Evolutionary conservation across 257 asterid genomes (phyloP), one percentile per base, ranked within the genome.

Genomic region (Penstemon davidsonii): DNA sequence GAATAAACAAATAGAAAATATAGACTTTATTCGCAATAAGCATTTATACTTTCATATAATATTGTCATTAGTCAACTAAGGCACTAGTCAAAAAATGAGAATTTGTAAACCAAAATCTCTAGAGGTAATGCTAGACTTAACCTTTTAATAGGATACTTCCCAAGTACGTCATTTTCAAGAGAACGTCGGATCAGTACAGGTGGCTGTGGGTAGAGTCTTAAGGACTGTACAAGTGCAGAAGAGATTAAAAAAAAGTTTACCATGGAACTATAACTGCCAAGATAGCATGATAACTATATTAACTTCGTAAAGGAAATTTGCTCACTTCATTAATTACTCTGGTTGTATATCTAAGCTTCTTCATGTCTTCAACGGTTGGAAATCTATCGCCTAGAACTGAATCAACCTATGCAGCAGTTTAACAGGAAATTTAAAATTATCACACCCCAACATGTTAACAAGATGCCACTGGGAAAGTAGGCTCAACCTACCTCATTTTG

Each of bases 131-230:
- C 61, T 33, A 49, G 15, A 69, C 15, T 46, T 67, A 62, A 93
- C 97, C 95, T 90, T 84, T 84, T 85, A 43, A 90, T 87, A 7
- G 92, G 95, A 84, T 93, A 93, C 68, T 83, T 75, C 59, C 97
- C 99, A 25, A 93, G 92, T 64, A 85, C 63, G 52, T 90, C 97
- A 61, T 85, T 81, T 50, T 76, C 96, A 68, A 93, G 78, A 66
- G 99, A 88, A 44, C 99, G 99, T 8, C 99, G 97, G 75, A 93
- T 90, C 83, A 93, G 66, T 74, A 93, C 97, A 19, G 99, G 99
- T 52, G 99, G 99, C 71, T 93, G 97, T 15, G 99, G 99, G 60
- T 93, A 90, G 72, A 90, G 96, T 79, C 99, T 87, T 82, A 93
- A 74, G 68, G 99, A 90, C 99, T 90, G 90, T 80, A 76, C 69